Evolutionary conservation across 2,329 filamentous ascomycete genomes (phyloP).

Genomic region (Sclerotiophoma versabilis): DNA sequence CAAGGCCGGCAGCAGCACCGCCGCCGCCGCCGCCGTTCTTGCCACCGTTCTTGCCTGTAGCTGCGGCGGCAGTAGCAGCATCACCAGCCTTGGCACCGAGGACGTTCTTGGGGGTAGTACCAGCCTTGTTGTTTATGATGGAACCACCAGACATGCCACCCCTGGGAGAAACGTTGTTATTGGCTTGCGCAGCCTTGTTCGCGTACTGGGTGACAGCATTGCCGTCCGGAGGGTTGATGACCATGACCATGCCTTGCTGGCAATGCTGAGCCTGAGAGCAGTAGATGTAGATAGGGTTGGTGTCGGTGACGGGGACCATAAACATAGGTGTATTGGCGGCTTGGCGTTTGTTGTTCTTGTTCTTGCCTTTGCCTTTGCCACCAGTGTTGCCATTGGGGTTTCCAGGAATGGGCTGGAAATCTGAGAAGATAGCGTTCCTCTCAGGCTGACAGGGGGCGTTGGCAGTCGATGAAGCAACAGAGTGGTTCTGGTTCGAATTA

Average conservation of each 20-base stretch:
- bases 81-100: conserved; percentile 17
- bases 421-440: conserved; percentile 36
- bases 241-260: conserved; percentile 75
- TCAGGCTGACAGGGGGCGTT: conserved; percentile 36
- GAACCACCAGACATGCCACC: conserved; percentile 31
- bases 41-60: not conserved
- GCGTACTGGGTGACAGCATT: conserved; percentile 35
- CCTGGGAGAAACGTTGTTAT: conserved; percentile 34
- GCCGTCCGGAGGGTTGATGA: conserved; percentile 64
- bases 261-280: conserved; percentile 74
- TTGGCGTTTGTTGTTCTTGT: conserved; percentile 32
- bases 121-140: conserved; percentile 30
- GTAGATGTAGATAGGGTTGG: conserved; percentile 77
- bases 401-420: conserved; percentile 37
- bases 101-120: conserved; percentile 29
- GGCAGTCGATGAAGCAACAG: conserved; percentile 34
- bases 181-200: conserved; percentile 33
- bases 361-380: conserved; percentile 20
- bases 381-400: conserved; percentile 23
- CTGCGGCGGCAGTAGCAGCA: conserved; percentile 9
- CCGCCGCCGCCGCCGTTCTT: conserved; percentile 5
- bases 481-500: conserved; percentile 32
- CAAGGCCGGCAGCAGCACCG: conserved; percentile 17
- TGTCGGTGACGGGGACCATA: conserved; percentile 45
- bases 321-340: conserved; percentile 34